These are phyloP conservation scores for Calonectria henricotiae DNA, from an alignment of 2,329 filamentous ascomycete species.

Conservation along the genomic window DNA sequence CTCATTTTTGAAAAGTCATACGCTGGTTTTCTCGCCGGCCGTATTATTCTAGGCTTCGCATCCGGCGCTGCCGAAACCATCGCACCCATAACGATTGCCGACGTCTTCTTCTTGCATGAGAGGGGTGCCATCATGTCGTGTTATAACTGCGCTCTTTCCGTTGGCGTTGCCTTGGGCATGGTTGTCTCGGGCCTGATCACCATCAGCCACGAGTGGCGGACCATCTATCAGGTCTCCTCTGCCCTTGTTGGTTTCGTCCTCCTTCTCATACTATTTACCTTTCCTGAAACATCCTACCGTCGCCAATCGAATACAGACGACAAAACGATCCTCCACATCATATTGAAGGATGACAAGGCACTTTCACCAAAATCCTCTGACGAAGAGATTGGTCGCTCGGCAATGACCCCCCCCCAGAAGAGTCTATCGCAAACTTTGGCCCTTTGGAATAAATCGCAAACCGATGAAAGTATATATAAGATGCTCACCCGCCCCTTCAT, in stretches of 20 bases:
- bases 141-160: slow-evolving; percentile 61
- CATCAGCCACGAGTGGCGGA: slow-evolving; percentile 65
- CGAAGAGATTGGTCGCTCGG: slow-evolving; percentile 36
- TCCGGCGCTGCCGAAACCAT: slow-evolving; percentile 70
- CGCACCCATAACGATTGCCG: slow-evolving; percentile 68
- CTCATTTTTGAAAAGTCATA: slow-evolving; percentile 63
- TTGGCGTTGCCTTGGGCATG: slow-evolving; percentile 63
- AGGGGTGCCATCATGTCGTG: slow-evolving; percentile 68
- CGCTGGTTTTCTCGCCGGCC: slow-evolving; percentile 62
- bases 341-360: slow-evolving; percentile 30
- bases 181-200: slow-evolving; percentile 67
- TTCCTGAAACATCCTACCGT: slow-evolving; percentile 70
- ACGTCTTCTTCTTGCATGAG: slow-evolving; percentile 73
- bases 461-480: slow-evolving; percentile 64
- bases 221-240: slow-evolving; percentile 68
- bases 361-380: slow-evolving; percentile 40
- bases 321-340: slow-evolving; percentile 23
- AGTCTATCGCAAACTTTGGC: slow-evolving; percentile 58
- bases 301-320: slow-evolving; percentile 49
- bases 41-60: slow-evolving; percentile 69
- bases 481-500: slow-evolving; percentile 68
- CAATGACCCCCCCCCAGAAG: slow-evolving; percentile 42
- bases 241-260: slow-evolving; percentile 67
- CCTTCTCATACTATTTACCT: slow-evolving; percentile 67
- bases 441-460: slow-evolving; percentile 62